Base-by-base conservation (phyloP, 2,329 filamentous ascomycete species). In the Didymellaceae sp. region DNA sequence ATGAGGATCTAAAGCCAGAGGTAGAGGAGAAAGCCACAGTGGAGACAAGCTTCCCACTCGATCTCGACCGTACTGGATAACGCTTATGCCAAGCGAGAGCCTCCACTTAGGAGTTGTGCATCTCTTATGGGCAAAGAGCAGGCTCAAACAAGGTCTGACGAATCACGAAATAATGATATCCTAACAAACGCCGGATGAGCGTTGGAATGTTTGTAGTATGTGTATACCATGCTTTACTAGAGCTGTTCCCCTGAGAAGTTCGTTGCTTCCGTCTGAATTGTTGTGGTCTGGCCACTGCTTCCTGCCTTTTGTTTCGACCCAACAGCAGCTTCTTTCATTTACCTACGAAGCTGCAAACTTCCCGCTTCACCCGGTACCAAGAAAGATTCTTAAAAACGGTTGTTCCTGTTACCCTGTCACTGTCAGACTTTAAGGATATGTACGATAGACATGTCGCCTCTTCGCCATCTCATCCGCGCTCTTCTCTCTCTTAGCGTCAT, bases 81-180 rank as follows among this genome's bases (percentile, higher is more conserved):
- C 31, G n/a, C 20, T 10, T 14, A 16, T 24, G 5, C 10, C 7
- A 13, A 13, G 2, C 28, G 37, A 13, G 1, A 3, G 11, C 26
- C 11, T 28, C 5, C 26, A 28, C 26, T n/a, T n/a, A 28, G 26
- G 10, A 13, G 11, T 5, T 28, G 11, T n/a, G n/a, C n/a, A n/a
- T n/a, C n/a, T n/a, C 22, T 28, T 13, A 28, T 5, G 26, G 26
- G n/a, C 10, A 13, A 9, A 28, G 26, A 28, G 11, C 5, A n/a
- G n/a, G n/a, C 26, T 7, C 5, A 13, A 13, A 28, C 6, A 9
- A 28, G 26, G 16, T 32, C 37, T 10, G 13, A 46, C 26, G 30
- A 46, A 33, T 41, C 25, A 30, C 21, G 32, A 52, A 25, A 8
- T 7, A 35, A 31, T 37, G 41, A 37, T 46, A 25, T 6, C 10